phyloP scores from a whole-genome alignment of 345 rosid species.

The Melaleuca quinquenervia region DNA sequence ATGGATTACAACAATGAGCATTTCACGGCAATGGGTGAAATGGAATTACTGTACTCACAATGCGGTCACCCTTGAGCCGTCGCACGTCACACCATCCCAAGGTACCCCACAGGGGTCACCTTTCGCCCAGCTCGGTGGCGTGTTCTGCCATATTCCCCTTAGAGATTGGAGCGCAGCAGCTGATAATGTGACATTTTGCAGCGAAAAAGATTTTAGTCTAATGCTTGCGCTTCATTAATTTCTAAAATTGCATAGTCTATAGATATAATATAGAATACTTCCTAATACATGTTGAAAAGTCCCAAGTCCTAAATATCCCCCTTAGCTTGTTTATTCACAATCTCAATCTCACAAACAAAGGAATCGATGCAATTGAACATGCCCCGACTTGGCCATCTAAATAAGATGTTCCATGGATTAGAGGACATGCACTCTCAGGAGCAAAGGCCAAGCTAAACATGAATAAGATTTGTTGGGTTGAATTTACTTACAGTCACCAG shows the following conservation, averaged over 20 bases:
- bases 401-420: not conserved
- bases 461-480: too few species aligned
- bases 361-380: not conserved
- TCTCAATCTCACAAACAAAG: not conserved
- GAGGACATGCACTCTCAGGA: not conserved
- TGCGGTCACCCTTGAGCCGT: slow-evolving; percentile 59
- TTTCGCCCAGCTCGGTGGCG: slow-evolving; percentile 65
- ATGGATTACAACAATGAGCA: not conserved
- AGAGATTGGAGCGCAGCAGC: slow-evolving; percentile 74
- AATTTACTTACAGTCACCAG: slow-evolving; percentile 2
- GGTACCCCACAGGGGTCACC: slow-evolving; percentile 74
- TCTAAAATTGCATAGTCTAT: not conserved
- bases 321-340: not conserved
- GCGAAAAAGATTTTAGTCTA: not conserved
- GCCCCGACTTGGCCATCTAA: not conserved
- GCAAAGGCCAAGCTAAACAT: not conserved
- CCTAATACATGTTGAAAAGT: not conserved
- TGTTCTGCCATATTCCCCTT: slow-evolving; percentile 61
- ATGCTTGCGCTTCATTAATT: not conserved
- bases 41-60: slow-evolving; percentile 35
- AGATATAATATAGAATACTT: not conserved
- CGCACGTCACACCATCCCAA: slow-evolving; percentile 91
- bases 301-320: not conserved
- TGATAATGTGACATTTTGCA: slow-evolving; percentile 7
- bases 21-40: not conserved